Base-by-base conservation (phyloP, 2,329 filamentous ascomycete species). In the Meredithiella fracta region DNA sequence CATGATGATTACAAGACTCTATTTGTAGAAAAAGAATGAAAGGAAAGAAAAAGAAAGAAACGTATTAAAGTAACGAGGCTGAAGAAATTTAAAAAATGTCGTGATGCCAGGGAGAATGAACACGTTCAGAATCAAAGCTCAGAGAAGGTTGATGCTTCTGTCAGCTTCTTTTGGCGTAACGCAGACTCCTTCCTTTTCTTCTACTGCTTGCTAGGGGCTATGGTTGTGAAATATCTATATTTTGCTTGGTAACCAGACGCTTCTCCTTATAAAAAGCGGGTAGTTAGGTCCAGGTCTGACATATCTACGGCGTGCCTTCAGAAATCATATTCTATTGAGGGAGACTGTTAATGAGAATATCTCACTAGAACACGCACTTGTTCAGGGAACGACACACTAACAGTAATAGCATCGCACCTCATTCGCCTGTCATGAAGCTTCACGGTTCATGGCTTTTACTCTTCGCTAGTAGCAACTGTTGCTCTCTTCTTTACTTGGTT, bases 1-100 rank as follows among this genome's bases (percentile, higher is more conserved):
- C 92, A 98, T 98, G 61, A 60, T 65, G 59, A 52, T 52, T 37
- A 52, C 31, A 38, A 55, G 47, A 58, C 44, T 58, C 47, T 56
- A 42, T n/a, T n/a, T 26, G 26, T 44, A 31, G 42, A 22, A 40
- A 55, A 52, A 31, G 22, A 52, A 26, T 14, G 31, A 7, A 49
- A 29, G 37, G 8, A 53, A 56, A 52, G 31, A 50, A 23, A 49
- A 55, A 40, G 23, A 38, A 42, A 29, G 47, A 51, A 52, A 37
- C 29, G 50, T 38, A 38, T 20, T 22, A 47, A 47, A 47, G 38
- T 54, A 31, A 47, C 38, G 17, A 44, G 42, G 52, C 38, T 31
- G 42, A 40, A 47, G 37, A 47, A 54, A 47, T 34, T 14, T 23
- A 56, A 37, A 60, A 59, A 58, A 51, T 34, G 20, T 15, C 44